Conservation (phyloP, 1,139 yeast species). For the Lizanozyma gosingica region DNA sequence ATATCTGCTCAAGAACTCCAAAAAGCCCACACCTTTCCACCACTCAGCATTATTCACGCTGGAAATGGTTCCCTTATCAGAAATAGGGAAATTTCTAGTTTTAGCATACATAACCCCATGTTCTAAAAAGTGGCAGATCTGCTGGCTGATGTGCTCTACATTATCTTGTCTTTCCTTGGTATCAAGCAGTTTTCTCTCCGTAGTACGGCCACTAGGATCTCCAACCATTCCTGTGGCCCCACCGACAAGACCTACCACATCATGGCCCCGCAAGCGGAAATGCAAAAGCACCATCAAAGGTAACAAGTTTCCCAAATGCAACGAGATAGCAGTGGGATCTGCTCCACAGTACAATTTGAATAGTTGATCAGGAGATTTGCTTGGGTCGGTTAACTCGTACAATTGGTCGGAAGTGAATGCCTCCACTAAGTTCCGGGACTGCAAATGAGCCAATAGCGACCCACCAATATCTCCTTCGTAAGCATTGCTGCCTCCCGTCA, state of each 20-base stretch:
- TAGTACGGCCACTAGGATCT: slow-evolving; percentile 87
- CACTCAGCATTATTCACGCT: slow-evolving; percentile 65
- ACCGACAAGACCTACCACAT: slow-evolving; percentile 75
- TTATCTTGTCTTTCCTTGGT: slow-evolving; percentile 46
- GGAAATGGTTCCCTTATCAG: slow-evolving; percentile 27
- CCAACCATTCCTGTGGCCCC: slow-evolving; percentile 99
- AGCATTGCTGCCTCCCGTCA: slow-evolving; percentile 16
- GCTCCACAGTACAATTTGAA: slow-evolving; percentile 85
- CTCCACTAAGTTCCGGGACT: slow-evolving; percentile 39
- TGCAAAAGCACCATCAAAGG: slow-evolving; percentile 83
- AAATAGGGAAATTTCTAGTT: slow-evolving; percentile 40
- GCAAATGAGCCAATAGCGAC: slow-evolving; percentile 38
- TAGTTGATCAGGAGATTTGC: slow-evolving; percentile 11
- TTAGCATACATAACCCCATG: slow-evolving; percentile 57
- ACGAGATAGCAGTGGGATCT: slow-evolving; percentile 86
- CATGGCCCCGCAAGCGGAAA: slow-evolving; percentile 77
- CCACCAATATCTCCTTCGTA: slow-evolving; percentile 22
- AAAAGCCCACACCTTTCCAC: slow-evolving; percentile 75
- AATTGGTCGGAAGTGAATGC: slow-evolving; percentile 40
- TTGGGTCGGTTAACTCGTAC: slow-evolving; percentile 25
- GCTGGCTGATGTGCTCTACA: slow-evolving; percentile 48
- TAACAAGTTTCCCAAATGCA: slow-evolving; percentile 83
- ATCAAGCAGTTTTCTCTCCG: slow-evolving; percentile 60
- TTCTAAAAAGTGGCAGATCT: slow-evolving; percentile 50
- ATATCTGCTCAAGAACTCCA: slow-evolving; percentile 66